phyloP scores from a whole-genome alignment of 257 asterid species.

The Paraleonurus japonicus region DNA sequence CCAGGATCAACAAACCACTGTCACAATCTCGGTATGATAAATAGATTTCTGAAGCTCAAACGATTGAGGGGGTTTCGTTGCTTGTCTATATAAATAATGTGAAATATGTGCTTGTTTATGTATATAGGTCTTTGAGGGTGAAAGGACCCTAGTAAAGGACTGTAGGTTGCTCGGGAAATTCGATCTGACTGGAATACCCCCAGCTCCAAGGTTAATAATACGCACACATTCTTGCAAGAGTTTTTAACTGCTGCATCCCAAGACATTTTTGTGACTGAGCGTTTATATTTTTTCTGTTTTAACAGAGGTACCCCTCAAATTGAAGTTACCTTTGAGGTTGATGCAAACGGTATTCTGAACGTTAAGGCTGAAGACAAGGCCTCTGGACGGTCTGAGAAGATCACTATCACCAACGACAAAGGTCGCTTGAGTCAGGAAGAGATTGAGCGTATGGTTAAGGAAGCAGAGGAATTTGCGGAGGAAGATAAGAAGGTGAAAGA shows the following conservation, averaged over 20 bases:
- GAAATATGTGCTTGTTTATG: conserved; percentile 8
- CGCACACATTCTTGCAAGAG: neutral
- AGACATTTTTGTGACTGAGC: neutral
- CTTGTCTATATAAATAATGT: neutral
- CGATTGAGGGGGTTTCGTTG: neutral
- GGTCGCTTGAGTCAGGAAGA: conserved; percentile 97
- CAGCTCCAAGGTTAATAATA: conserved; percentile 77
- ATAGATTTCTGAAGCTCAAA: neutral
- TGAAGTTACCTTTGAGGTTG: conserved; percentile 94
- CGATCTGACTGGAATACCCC: conserved; percentile 84
- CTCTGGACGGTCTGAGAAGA: conserved; percentile 81
- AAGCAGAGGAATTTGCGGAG: conserved; percentile 93
- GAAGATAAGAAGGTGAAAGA: conserved; percentile 96
- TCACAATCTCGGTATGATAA: conserved; percentile 70
- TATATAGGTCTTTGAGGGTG: conserved; percentile 87
- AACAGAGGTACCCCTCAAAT: conserved; percentile 96
- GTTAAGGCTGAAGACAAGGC: conserved; percentile 99
- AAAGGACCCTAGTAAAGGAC: conserved; percentile 93
- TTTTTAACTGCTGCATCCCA: neutral
- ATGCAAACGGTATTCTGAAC: conserved; percentile 85
- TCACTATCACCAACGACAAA: conserved; percentile 93
- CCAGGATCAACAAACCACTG: conserved; percentile 97
- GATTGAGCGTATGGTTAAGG: conserved; percentile 87
- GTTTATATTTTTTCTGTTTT: conserved; percentile 1
- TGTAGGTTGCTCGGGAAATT: conserved; percentile 89